Evolutionary conservation across 2,329 filamentous ascomycete species (phyloP), one percentile per base, ranked within the genome.

Genomic region (Periconia macrospinosa): DNA sequence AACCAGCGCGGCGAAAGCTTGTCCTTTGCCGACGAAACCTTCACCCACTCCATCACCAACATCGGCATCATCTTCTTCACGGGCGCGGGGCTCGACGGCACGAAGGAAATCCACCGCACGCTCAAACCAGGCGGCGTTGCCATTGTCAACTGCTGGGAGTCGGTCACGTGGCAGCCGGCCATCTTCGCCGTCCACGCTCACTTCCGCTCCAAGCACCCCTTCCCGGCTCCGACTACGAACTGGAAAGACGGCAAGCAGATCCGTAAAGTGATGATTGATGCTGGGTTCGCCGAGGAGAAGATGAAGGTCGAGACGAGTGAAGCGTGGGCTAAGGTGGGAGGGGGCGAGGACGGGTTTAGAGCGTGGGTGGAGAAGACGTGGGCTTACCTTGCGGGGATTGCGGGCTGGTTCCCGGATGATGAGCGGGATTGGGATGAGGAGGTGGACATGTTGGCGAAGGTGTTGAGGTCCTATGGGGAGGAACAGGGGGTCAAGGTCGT

Each of bases 11-110:
- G 53, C 19, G 62, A 70, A 17, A 37, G 41, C 1, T 43, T 67
- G 1, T 47, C 43, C 17, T 69, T 70, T 41, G 44, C 51, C 2
- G 69, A 74, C 49, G 57, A 63, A 3, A 62, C 58, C 20, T 78
- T 78, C 60, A 71, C 69, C 0, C 70, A 75, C 57, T 68, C 63
- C 3, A 62, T 78, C 49, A 77, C 71, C 6, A 76, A 74, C 58
- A 70, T 78, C 30, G 75, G 71, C 7, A 66, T 78, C 44, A 62
- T 76, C 50, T 75, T 76, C 56, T 74, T 71, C 41, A 33, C 52
- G 0, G 60, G 66, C 49, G 61, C 52, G 1, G 65, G 68, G 0
- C 55, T 67, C 3, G 65, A 62, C 20, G 75, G 71, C 41, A 70
- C 73, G 0, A 64, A 57, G 11, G 74, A 78, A 50, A 68, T 77